Evolutionary conservation across 1,284 basidiomycete genomes (phyloP).

Genomic region (Cutaneotrichosporon arboriforme): DNA sequence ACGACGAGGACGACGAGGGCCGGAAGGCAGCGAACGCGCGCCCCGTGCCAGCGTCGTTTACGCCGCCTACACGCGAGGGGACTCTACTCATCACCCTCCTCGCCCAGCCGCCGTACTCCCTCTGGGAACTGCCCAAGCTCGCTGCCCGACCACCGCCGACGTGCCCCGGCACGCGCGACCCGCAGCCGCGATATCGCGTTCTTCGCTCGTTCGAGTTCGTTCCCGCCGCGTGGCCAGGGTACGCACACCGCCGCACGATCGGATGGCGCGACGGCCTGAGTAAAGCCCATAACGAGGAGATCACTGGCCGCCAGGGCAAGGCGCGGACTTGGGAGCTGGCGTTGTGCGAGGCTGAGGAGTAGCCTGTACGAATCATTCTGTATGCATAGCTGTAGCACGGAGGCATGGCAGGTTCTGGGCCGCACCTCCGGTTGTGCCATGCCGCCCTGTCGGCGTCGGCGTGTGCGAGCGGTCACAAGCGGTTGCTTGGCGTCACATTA

Average conservation of each 20-base stretch:
- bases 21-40: constrained; percentile 34
- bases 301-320: constrained; percentile 35
- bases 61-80: constrained; percentile 46
- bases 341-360: constrained; percentile 13
- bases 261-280: constrained; percentile 54
- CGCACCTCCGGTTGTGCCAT: too few relatives aligned
- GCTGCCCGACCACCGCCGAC: constrained; percentile 56
- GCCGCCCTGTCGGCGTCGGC: too few relatives aligned
- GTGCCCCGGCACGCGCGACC: constrained; percentile 12
- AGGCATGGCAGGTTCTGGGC: too few relatives aligned
- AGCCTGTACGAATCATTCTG: background rate
- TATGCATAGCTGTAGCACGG: background rate
- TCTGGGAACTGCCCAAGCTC: constrained; percentile 74
- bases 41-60: constrained; percentile 23
- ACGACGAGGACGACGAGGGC: constrained; percentile 30
- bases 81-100: constrained; percentile 76
- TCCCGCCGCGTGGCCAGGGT: constrained; percentile 68
- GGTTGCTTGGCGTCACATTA: too few relatives aligned
- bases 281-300: constrained; percentile 45
- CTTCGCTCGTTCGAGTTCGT: constrained; percentile 79
- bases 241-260: constrained; percentile 86
- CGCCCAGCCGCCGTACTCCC: constrained; percentile 79
- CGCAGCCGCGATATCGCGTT: constrained; percentile 65
- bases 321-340: constrained; percentile 47
- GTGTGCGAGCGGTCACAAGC: too few relatives aligned